Evolutionary conservation across 1,139 yeast genomes (phyloP), one percentile per base, ranked within the genome.

Genomic region (Suhomyces chickasaworum): DNA sequence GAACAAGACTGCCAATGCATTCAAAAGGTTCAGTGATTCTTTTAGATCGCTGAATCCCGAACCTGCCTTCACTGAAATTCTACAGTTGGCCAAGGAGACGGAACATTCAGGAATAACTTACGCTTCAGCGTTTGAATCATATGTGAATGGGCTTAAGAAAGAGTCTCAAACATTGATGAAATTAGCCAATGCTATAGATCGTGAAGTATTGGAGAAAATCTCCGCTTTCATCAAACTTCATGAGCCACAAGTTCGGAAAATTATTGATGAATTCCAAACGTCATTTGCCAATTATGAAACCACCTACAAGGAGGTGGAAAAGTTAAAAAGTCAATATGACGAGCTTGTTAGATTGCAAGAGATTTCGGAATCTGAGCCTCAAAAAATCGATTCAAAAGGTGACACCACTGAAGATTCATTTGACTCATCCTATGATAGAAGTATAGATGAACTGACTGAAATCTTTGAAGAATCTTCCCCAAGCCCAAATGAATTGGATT

Each of bases 151-250:
- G 17, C 48, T 59, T 27, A 37, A 56, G 27, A 48, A 51, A 4
- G 75, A 71, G 46, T 60, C 75, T 1, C 57, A 56, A 31, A 51
- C 54, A 1, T 51, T 65, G 42, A 48, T 61, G 41, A 57, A 55
- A 6, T 56, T 72, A 41, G 75, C 78, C 0, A 57, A 71, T 0
- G 57, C 61, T 5, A 67, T 75, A 17, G 79, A 75, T 47, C 56
- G 63, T 20, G 65, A 65, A 34, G 69, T 74, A 1, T 57, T 74
- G 48, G 72, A 68, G 31, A 59, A 57, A n/a, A 55, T 75, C 15
- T 69, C 75, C 8, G 55, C 54, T 7, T 73, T 71, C 49, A 59
- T 75, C 22, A 73, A 72, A 46, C 47, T 52, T 7, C 61, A 73
- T 46, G 79, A 75, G 50, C 75, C 78, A 0, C 63, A 58, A 39